Base-by-base conservation (phyloP, 2,329 filamentous ascomycete genomes). In the Cladophialophora yegresii region DNA sequence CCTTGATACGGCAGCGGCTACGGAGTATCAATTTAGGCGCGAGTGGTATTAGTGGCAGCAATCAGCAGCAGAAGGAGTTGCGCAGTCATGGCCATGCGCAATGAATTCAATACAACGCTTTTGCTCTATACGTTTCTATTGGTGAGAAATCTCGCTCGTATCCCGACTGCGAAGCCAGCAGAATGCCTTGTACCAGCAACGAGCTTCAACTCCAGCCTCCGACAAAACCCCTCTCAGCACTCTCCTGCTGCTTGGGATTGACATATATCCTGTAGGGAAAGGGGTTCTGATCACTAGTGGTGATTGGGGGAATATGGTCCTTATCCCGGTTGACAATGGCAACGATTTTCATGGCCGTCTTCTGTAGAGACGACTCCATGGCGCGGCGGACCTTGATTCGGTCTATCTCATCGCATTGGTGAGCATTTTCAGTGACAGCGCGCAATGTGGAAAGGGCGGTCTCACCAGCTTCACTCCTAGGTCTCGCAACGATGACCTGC, bases 261-360 rank as follows among this genome's bases (percentile, higher is more conserved):
- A 98, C 87, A 66, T 89, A 85, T 74, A 98, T 96, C 77, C 93
- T 89, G 78, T 96, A 98, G 0, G 93, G 93, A 74, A 98, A 99
- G 0, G 95, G 93, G 76, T 98, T 98, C 54, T 90, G 83, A 67
- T 93, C 91, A 74, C 88, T 92, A 23, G 92, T 95, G 8, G 92
- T 97, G 72, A 98, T 98, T 57, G 93, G 95, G 1, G 95, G 95
- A 70, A 99, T 98, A 77, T 98, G 95, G 73, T 96, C 91, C 76
- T 96, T 96, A 77, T 97, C 90, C 58, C 86, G 82, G 78, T 96
- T 96, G 72, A 91, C 92, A 60, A 91, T 89, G 67, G 87, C 89
- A 71, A 97, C 86, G 72, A 97, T 93, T 78, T 96, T 96, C 82
- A 96, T 86, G 64, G 90, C 90, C 6, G 92, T 91, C 67, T 92